A percentile compares a stretch with the other conserved stretches of the same genome.
phyloP scores from a whole-genome alignment of 2,329 filamentous ascomycete species.

The Bipolaris sorokiniana region DNA sequence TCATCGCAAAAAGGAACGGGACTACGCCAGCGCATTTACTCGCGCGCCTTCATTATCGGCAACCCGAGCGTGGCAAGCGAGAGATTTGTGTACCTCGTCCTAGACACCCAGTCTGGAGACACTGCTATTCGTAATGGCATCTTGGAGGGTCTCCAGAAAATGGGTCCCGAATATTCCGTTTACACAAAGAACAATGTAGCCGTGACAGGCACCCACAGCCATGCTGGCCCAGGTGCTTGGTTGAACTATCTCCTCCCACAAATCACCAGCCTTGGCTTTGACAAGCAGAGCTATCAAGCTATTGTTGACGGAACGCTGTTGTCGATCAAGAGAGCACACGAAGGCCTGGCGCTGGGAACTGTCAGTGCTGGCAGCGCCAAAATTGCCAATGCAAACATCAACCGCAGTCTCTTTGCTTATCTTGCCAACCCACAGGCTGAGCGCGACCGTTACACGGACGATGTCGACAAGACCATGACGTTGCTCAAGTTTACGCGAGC shows the following conservation, averaged over 20 bases:
- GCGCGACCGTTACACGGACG: slow-evolving; percentile 68
- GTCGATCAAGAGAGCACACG: slow-evolving; percentile 82
- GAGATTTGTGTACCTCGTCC: slow-evolving; percentile 83
- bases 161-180: slow-evolving; percentile 74
- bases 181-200: slow-evolving; percentile 85
- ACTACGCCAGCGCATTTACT: slow-evolving; percentile 84
- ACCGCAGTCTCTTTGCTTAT: slow-evolving; percentile 87
- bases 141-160: slow-evolving; percentile 69
- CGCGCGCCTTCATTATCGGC: slow-evolving; percentile 86
- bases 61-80: slow-evolving; percentile 69
- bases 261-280: slow-evolving; percentile 85
- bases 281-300: slow-evolving; percentile 83
- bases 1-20: slow-evolving; percentile 81
- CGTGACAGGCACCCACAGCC: slow-evolving; percentile 90
- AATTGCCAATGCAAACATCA: slow-evolving; percentile 80
- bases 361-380: slow-evolving; percentile 73
- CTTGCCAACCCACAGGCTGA: slow-evolving; percentile 82
- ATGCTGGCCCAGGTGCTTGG: slow-evolving; percentile 91
- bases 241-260: slow-evolving; percentile 93
- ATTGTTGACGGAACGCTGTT: slow-evolving; percentile 85
- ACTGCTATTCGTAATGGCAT: slow-evolving; percentile 89
- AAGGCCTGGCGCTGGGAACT: slow-evolving; percentile 70
- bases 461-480: slow-evolving; percentile 79
- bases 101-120: slow-evolving; percentile 87
- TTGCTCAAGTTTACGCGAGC: slow-evolving; percentile 77